Conservation (phyloP, 805 yeast species). For the Brettanomyces anomalus region DNA sequence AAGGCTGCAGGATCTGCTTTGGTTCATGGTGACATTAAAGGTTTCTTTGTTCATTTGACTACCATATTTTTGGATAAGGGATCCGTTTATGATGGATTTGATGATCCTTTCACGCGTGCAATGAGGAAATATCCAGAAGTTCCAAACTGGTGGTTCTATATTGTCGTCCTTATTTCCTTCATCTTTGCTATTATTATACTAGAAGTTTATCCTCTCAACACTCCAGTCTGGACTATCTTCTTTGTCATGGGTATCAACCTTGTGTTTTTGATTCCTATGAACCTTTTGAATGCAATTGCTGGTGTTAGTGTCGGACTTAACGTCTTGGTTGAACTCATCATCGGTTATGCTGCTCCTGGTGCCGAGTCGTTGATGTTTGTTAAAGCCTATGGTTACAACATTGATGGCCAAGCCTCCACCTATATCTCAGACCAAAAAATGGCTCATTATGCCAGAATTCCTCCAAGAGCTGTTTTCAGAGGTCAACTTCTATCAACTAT, state of each 20-base stretch:
- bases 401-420: conserved; percentile 43
- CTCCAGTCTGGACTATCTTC: conserved; percentile 57
- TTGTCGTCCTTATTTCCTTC: conserved; percentile 37
- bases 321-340: conserved; percentile 54
- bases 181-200: conserved; percentile 31
- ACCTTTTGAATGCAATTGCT: conserved; percentile 53
- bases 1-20: neutral
- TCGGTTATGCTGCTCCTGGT: conserved; percentile 59
- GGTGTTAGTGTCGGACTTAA: conserved; percentile 51
- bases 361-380: conserved; percentile 56
- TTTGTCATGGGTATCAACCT: conserved; percentile 48
- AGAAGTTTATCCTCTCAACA: conserved; percentile 37
- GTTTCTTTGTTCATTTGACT: neutral
- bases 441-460: conserved; percentile 57
- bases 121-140: conserved; percentile 56
- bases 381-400: conserved; percentile 51
- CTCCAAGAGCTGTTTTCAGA: conserved; percentile 51
- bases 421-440: conserved; percentile 49
- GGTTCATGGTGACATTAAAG: neutral
- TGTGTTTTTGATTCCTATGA: conserved; percentile 51
- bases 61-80: conserved; percentile 1
- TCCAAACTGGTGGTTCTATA: conserved; percentile 64
- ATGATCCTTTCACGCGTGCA: conserved; percentile 28
- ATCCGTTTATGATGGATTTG: conserved; percentile 22
- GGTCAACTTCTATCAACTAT: conserved; percentile 39